Evolutionary conservation across 2,329 filamentous ascomycete species (phyloP), one percentile per base, ranked within the genome.

Genomic region (Akanthomyces muscarius): DNA sequence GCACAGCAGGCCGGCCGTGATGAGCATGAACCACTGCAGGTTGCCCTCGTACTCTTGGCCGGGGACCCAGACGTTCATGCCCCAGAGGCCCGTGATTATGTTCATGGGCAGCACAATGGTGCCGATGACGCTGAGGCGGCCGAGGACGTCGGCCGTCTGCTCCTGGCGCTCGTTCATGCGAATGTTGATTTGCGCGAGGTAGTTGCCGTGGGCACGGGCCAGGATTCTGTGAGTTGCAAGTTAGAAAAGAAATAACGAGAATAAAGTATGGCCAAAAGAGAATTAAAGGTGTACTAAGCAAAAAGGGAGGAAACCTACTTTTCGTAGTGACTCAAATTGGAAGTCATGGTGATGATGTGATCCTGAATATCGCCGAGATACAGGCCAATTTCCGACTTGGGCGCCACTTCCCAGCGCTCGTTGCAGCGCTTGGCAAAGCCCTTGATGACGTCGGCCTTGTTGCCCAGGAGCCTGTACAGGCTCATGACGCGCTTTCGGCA

Each of bases 91-190:
- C 2, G 95, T 98, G 71, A 99, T 94, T 73, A 99, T 96, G 74
- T 99, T 99, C 93, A 99, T 97, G 13, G 95, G 95, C 63, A 99
- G 80, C 3, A 99, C 94, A 68, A 99, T 98, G 6, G 95, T 99
- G 67, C 95, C 95, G 1, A 99, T 82, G 1, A 99, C 95, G 0
- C 95, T 98, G 65, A 99, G 84, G 75, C 95, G 97, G 66, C 93
- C 93, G 14, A 99, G 84, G 1, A 97, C 92, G 73, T 99, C 94
- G 47, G 92, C 92, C 1, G 95, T 99, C 78, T 96, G 89, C 75
- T 99, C 94, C 74, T 96, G 91, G 53, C 95, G 89, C 80, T 98
- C 94, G 76, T 97, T 97, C 94, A 98, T 98, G 71, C 92, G 88
- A 70, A 98, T 97, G 76, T 97, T 98, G 78, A 99, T 97, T 74